These are phyloP conservation scores for Xylariales sp. DNA, from an alignment of 2,329 filamentous ascomycete genomes.

Conservation along the genomic window DNA sequence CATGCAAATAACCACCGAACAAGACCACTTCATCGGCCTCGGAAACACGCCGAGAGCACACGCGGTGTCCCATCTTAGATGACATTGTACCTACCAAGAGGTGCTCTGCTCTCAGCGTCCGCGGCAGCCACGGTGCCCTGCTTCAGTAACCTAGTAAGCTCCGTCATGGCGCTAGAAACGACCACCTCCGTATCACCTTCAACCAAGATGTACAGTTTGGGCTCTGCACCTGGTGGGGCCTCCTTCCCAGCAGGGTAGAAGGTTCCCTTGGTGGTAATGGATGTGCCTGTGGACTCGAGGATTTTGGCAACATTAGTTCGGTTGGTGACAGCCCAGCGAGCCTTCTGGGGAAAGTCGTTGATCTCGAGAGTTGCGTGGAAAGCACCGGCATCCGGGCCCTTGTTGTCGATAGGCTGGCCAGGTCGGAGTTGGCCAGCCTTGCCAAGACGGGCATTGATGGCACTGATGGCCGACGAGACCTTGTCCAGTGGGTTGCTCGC, in stretches of 20 bases:
- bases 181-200: constrained; percentile 94
- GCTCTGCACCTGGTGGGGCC: constrained; percentile 66
- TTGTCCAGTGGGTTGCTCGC: constrained; percentile 71
- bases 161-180: constrained; percentile 84
- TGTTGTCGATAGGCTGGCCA: constrained; percentile 95
- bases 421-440: constrained; percentile 85
- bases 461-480: constrained; percentile 83
- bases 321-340: constrained; percentile 97
- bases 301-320: constrained; percentile 98
- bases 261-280: constrained; percentile 94
- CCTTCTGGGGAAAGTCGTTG: constrained; percentile 99
- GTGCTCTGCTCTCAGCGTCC: constrained; percentile 77
- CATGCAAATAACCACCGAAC: too few species aligned
- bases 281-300: constrained; percentile 87
- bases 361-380: constrained; percentile 98
- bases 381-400: constrained; percentile 91
- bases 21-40: too few species aligned
- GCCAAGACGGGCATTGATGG: constrained; percentile 85
- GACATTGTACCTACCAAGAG: constrained; percentile 79
- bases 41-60: too few species aligned
- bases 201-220: constrained; percentile 97
- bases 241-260: constrained; percentile 83
- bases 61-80: constrained; percentile 48
- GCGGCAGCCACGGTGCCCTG: constrained; percentile 88
- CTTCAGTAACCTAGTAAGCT: constrained; percentile 80